Percentiles rank a stretch among this genome's conserved stretches.
Conservation (phyloP, 129 eudicot species). For the Scalesia atractyloides region DNA sequence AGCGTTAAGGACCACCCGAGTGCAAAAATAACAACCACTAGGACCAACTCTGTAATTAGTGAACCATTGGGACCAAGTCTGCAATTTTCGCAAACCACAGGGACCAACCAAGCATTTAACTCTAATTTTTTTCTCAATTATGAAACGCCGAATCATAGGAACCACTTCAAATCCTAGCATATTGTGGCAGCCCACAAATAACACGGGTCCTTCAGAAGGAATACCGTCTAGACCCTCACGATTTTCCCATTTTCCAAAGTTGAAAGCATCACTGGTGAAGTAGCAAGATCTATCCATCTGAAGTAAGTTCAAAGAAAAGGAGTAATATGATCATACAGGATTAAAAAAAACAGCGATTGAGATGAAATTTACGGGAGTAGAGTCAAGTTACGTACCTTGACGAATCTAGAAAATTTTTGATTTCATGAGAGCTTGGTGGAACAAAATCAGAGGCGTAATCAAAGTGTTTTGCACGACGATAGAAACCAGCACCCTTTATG, state of each 20-base stretch:
- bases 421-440: slow-evolving; percentile 60
- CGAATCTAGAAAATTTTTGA: slow-evolving; percentile 35
- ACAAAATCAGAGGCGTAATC: slow-evolving; percentile 65
- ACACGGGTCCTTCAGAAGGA: slow-evolving; percentile 81
- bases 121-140: slow-evolving; percentile 47
- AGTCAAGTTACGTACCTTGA: slow-evolving; percentile 43
- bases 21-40: no score
- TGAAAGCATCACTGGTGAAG: slow-evolving; percentile 73
- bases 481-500: slow-evolving; percentile 55
- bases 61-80: no score
- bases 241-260: slow-evolving; percentile 64
- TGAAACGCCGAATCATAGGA: slow-evolving; percentile 52
- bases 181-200: slow-evolving; percentile 82
- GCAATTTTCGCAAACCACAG: no score
- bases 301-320: neutral
- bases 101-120: no score
- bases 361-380: neutral
- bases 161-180: slow-evolving; percentile 68
- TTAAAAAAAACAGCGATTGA: neutral
- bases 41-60: no score
- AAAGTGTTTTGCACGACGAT: slow-evolving; percentile 53
- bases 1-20: no score
- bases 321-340: slow-evolving; percentile 3
- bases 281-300: slow-evolving; percentile 56
- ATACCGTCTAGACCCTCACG: slow-evolving; percentile 68